Base-by-base conservation (phyloP, 352 stramenopile genomes). In the Phytophthora hybrid region DNA sequence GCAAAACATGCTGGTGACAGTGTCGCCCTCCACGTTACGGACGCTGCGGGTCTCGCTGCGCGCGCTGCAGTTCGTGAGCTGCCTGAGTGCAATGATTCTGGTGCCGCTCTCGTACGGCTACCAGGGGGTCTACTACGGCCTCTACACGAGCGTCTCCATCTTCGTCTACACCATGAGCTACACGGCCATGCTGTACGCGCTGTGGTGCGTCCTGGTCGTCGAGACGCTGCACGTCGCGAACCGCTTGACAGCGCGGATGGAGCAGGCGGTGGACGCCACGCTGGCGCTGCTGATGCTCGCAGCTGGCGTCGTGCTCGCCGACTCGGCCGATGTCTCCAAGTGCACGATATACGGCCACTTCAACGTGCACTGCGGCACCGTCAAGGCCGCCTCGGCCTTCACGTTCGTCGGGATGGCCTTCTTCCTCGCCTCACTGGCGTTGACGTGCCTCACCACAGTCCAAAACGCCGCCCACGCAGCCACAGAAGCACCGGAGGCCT, bases 101-200 rank as follows among this genome's bases (percentile, higher is more conserved):
- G 23, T 66, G 29, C 73, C 59, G 19, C 74, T 77, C 47, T 67
- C 72, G 31, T 80, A 68, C 6, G 70, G 72, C 52, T 59, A 32
- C 54, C 6, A n/a, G 4, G 54, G 54, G 8, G 31, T 46, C 16
- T 41, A 26, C 23, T 83, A 78, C 70, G 71, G 77, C 1, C 47
- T 76, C 11, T 77, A 63, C 53, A 81, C 63, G 34, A 62, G 73
- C 14, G 60, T 51, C 7, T 75, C 76, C 71, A 82, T 73, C 37
- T 85, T 88, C 58, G 66, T 23, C 1, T 69, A 83, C n/a, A 54
- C 85, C 37, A 70, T 85, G 66, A 73, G 68, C n/a, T 87, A 84
- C 66, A 78, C 78, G 8, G 44, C 71, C 26, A 74, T 85, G 78
- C 49, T 89, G 34, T 87, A 83, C 70, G 56, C 29, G n/a, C 69